A percentile compares a stretch with the other conserved stretches of the same genome.
Evolutionary conservation across 495 filamentous ascomycete genomes (phyloP).

Genomic region (Choiromyces venosus): DNA sequence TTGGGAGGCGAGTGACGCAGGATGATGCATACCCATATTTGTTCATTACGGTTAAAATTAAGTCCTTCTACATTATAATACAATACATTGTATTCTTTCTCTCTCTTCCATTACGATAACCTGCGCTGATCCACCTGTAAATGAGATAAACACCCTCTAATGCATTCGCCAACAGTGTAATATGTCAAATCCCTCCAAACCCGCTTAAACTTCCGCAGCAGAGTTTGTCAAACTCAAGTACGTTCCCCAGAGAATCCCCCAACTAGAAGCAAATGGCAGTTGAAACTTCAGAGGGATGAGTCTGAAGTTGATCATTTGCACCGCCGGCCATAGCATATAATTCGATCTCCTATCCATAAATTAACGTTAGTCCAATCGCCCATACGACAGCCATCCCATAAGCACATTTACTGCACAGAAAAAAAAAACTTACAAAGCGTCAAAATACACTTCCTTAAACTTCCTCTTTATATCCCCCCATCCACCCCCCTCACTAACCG

Average conservation of each 20-base stretch:
- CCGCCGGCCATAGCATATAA: constrained; percentile 89
- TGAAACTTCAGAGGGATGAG: constrained; percentile 94
- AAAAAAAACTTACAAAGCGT: constrained; percentile 24
- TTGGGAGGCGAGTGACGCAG: background rate
- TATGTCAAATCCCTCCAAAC: background rate
- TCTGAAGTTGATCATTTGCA: constrained; percentile 95
- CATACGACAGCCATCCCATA: background rate
- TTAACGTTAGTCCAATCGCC: background rate
- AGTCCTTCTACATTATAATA: background rate
- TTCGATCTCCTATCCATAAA: constrained; percentile 71
- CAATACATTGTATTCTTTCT: background rate
- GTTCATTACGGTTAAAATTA: background rate
- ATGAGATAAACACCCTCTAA: background rate
- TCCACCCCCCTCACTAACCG: constrained; percentile 87
- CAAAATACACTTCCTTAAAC: constrained; percentile 77
- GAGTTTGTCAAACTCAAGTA: constrained; percentile 93
- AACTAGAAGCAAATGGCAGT: constrained; percentile 93
- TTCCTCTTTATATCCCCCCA: constrained; percentile 70
- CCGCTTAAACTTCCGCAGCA: constrained; percentile 54
- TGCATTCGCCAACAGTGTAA: background rate
- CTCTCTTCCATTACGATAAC: background rate
- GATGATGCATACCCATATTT: background rate
- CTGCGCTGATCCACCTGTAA: background rate
- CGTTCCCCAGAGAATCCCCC: constrained; percentile 98
- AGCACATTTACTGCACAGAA: background rate